These are phyloP conservation scores for Eucalyptus polybractea DNA, from an alignment of 345 rosid genomes.

Conservation along the genomic window DNA sequence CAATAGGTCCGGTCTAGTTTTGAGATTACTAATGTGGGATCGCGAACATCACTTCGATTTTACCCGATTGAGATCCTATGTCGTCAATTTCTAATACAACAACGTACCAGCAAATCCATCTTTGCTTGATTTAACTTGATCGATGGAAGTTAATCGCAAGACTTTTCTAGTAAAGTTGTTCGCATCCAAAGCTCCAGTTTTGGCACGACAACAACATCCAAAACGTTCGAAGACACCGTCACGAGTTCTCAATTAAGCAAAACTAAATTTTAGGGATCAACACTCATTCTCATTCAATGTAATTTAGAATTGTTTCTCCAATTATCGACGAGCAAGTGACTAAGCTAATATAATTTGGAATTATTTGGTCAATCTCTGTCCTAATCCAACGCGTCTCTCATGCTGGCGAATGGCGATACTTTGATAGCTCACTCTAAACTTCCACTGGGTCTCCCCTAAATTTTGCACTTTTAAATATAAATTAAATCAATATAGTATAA, in stretches of 20 bases:
- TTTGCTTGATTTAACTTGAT: background rate
- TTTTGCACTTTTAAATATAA: background rate
- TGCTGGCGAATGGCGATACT: background rate
- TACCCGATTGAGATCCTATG: background rate
- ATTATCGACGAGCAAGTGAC: background rate
- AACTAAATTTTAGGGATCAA: background rate
- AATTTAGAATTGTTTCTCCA: background rate
- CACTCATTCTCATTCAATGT: background rate
- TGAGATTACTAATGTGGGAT: background rate
- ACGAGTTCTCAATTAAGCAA: background rate
- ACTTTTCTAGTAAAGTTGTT: background rate
- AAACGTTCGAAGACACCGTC: background rate
- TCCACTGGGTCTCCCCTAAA: background rate
- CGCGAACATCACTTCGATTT: background rate
- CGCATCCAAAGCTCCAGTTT: background rate
- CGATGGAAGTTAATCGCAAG: background rate
- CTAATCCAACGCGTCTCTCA: background rate
- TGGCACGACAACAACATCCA: background rate
- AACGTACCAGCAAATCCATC: background rate
- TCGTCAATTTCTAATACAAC: background rate
- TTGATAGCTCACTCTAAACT: background rate
- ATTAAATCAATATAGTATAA: background rate
- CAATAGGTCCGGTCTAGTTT: background rate
- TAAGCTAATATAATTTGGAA: background rate
- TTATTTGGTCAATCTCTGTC: background rate